Percentiles rank a stretch among this genome's conserved stretches.
phyloP scores from a whole-genome alignment of 768 basidiomycete genomes.

The Mycena olivaceomarginata region DNA sequence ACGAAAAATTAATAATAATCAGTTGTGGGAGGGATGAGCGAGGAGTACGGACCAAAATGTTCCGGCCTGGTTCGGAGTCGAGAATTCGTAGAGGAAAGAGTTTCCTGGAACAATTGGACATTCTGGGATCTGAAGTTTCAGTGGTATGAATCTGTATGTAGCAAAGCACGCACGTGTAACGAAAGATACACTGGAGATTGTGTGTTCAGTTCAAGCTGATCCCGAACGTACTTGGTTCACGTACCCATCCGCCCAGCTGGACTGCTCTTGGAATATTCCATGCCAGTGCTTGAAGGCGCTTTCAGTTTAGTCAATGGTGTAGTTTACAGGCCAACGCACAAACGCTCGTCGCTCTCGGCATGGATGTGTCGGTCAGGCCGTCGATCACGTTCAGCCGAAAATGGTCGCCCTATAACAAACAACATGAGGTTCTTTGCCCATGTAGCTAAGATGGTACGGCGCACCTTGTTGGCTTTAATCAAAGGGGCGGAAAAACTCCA shows the following conservation, averaged over 20 bases:
- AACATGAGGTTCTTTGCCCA: neutral
- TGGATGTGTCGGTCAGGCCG: conserved; percentile 11
- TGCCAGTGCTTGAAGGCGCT: conserved; percentile 9
- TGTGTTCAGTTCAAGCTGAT: neutral
- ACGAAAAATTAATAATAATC: too few species aligned
- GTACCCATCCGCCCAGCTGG: conserved; percentile 4
- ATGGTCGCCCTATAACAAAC: neutral
- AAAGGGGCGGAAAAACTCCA: conserved; percentile 13
- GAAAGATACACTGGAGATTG: conserved; percentile 12
- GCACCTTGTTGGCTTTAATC: conserved; percentile 8
- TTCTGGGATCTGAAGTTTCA: conserved; percentile 26
- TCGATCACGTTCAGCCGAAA: conserved; percentile 23
- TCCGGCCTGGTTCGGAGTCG: conserved; percentile 50
- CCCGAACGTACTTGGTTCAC: neutral
- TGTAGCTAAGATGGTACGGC: neutral
- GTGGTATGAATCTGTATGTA: neutral
- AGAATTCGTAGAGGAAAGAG: conserved; percentile 54
- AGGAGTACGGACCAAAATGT: conserved; percentile 61
- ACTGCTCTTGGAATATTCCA: conserved; percentile 7
- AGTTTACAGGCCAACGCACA: neutral
- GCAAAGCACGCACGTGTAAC: conserved; percentile 11
- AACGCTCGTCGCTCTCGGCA: conserved; percentile 17
- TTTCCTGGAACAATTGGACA: conserved; percentile 54
- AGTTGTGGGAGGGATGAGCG: neutral
- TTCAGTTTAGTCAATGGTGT: neutral